A percentile compares a stretch with the other conserved stretches of the same genome.
These are phyloP conservation scores for Stemphylium lycopersici DNA, from an alignment of 2,329 filamentous ascomycete genomes.

Conservation along the genomic window DNA sequence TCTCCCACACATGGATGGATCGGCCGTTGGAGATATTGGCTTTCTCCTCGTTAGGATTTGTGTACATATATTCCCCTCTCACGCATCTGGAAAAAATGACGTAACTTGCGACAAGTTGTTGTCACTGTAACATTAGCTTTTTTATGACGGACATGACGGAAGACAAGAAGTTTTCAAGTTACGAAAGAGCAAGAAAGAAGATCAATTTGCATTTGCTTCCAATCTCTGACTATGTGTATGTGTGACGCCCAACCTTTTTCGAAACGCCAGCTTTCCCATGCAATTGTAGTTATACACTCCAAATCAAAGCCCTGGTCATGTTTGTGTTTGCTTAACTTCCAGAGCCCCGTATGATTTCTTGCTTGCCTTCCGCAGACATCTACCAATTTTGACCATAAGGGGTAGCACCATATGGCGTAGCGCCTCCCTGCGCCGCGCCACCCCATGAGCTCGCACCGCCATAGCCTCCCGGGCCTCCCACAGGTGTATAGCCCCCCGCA, in stretches of 20 bases:
- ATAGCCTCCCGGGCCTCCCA: constrained; percentile 57
- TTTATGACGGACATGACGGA: constrained; percentile 18
- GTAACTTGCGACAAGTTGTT: constrained; percentile 15
- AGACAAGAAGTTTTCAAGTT: neutral
- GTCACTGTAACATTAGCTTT: constrained; percentile 27
- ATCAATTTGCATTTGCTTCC: constrained; percentile 10
- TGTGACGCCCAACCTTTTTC: constrained; percentile 13
- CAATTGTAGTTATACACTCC: constrained; percentile 27
- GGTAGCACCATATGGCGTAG: constrained; percentile 65
- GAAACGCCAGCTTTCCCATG: constrained; percentile 35
- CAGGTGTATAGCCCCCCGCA: constrained; percentile 66
- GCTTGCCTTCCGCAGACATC: neutral
- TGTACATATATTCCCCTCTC: constrained; percentile 44
- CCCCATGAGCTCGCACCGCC: constrained; percentile 69
- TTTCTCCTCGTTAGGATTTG: constrained; percentile 9
- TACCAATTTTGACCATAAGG: constrained; percentile 59
- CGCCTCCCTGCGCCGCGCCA: constrained; percentile 48
- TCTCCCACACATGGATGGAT: neutral
- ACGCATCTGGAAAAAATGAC: constrained; percentile 25
- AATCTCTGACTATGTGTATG: neutral
- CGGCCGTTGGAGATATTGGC: neutral
- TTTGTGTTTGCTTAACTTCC: neutral
- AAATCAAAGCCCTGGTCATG: neutral
- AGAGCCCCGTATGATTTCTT: no score
- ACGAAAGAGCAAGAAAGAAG: constrained; percentile 13